phyloP scores from a whole-genome alignment of 768 basidiomycete genomes.

The Tricholoma furcatifolium region DNA sequence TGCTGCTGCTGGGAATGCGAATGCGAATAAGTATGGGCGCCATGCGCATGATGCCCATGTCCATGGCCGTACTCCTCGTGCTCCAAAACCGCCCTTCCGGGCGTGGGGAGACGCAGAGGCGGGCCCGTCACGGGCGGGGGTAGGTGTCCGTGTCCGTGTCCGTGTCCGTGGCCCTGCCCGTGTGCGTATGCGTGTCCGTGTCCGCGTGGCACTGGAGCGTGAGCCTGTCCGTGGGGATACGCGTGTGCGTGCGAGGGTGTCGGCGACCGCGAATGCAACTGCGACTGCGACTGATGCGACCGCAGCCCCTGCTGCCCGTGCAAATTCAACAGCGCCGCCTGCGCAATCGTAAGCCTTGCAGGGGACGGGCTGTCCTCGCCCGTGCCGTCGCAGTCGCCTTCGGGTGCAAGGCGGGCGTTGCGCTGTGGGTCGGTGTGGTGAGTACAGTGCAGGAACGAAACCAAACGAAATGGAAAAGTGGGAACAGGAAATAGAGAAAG shows the following conservation, averaged over 20 bases:
- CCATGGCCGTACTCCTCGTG: not conserved
- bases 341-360: constrained; percentile 66
- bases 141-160: too few species aligned
- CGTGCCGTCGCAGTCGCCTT: constrained; percentile 52
- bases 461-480: not conserved
- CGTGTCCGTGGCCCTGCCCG: too few species aligned
- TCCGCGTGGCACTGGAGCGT: too few species aligned
- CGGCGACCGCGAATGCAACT: not conserved
- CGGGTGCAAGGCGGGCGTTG: constrained; percentile 55
- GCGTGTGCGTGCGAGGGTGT: too few species aligned
- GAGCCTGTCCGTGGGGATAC: too few species aligned
- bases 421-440: constrained; percentile 39
- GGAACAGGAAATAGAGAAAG: constrained; percentile 2
- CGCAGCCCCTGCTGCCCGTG: constrained; percentile 58
- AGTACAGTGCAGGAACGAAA: too few species aligned
- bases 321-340: constrained; percentile 74
- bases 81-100: not conserved
- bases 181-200: too few species aligned
- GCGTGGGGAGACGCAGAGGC: constrained; percentile 9
- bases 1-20: not conserved
- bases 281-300: constrained; percentile 8
- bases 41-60: not conserved
- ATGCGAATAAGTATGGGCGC: not conserved
- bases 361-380: not conserved
- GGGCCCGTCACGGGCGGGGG: too few species aligned